Evolutionary conservation across 495 filamentous ascomycete species (phyloP).

Genomic region (Podospora pseudopauciseta): DNA sequence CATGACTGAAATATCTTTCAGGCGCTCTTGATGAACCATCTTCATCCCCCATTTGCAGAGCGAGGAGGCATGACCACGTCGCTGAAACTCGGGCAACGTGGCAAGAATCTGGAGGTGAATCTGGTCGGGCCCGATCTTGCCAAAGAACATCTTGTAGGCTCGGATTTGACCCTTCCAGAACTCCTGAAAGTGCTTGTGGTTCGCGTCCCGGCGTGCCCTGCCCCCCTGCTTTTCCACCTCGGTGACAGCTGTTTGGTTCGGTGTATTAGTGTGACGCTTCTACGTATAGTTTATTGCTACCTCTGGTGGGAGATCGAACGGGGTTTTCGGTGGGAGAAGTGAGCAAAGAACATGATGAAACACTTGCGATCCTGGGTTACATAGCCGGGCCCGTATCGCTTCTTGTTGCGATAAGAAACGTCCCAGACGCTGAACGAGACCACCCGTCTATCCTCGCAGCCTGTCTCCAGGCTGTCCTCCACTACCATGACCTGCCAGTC

Average conservation of each 20-base stretch:
- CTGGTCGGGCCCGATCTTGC: constrained; percentile 29
- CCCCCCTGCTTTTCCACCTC: constrained; percentile 28
- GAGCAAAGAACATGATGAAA: background rate
- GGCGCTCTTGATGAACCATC: constrained; percentile 16
- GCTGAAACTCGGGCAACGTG: constrained; percentile 32
- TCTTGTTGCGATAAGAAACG: constrained; percentile 32
- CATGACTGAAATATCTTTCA: constrained; percentile 32
- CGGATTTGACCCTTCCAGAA: constrained; percentile 29
- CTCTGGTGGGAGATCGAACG: too few species aligned
- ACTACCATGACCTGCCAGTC: constrained; percentile 39
- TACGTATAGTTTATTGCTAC: background rate
- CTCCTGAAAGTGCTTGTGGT: constrained; percentile 31
- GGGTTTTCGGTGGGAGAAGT: background rate
- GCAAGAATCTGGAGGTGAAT: constrained; percentile 38
- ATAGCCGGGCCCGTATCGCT: constrained; percentile 30
- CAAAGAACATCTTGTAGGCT: constrained; percentile 30
- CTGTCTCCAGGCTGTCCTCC: constrained; percentile 29
- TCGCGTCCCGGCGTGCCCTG: constrained; percentile 30
- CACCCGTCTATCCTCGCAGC: constrained; percentile 13
- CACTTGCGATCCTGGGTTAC: constrained; percentile 32
- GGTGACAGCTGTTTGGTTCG: constrained; percentile 22
- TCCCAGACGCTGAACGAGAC: constrained; percentile 37
- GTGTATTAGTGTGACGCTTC: background rate
- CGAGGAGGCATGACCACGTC: constrained; percentile 32
- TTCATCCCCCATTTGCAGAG: constrained; percentile 36